Conservation (phyloP, 164 flowering plant species). For the Sextonia rubra region DNA sequence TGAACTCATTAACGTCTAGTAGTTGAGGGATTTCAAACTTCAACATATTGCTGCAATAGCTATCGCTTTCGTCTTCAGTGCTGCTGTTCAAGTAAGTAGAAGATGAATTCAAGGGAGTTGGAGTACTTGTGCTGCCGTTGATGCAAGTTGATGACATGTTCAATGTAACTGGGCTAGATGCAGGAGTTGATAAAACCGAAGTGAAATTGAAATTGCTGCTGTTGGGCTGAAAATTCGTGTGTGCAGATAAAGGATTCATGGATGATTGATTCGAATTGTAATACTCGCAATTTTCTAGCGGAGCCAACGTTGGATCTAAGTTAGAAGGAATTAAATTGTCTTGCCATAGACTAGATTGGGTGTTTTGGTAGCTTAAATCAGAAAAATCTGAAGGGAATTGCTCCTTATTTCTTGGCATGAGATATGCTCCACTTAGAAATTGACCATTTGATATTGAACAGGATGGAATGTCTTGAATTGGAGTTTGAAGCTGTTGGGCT, state of each 20-base stretch:
- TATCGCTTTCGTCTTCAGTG: constrained; percentile 56
- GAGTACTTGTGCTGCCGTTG: constrained; percentile 34
- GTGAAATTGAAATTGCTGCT: constrained; percentile 21
- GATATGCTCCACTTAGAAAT: constrained; percentile 24
- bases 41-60: constrained; percentile 48
- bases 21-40: constrained; percentile 51
- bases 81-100: constrained; percentile 28
- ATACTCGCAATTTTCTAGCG: constrained; percentile 12
- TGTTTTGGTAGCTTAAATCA: constrained; percentile 19
- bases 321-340: constrained; percentile 17
- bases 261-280: constrained; percentile 21
- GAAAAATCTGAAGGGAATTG: constrained; percentile 22
- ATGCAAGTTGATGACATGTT: constrained; percentile 40
- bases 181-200: constrained; percentile 51
- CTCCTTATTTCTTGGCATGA: constrained; percentile 31
- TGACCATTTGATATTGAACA: constrained; percentile 26
- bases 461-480: constrained; percentile 19
- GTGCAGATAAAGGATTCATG: constrained; percentile 21
- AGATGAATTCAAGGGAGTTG: constrained; percentile 52
- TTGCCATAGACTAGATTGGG: constrained; percentile 32
- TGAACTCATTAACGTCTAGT: constrained; percentile 39
- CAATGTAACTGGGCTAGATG: constrained; percentile 53
- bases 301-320: constrained; percentile 19
- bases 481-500: constrained; percentile 19
- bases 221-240: constrained; percentile 23